phyloP scores from a whole-genome alignment of 139 green algal species.

The Protoeuglena noctilucae region DNA sequence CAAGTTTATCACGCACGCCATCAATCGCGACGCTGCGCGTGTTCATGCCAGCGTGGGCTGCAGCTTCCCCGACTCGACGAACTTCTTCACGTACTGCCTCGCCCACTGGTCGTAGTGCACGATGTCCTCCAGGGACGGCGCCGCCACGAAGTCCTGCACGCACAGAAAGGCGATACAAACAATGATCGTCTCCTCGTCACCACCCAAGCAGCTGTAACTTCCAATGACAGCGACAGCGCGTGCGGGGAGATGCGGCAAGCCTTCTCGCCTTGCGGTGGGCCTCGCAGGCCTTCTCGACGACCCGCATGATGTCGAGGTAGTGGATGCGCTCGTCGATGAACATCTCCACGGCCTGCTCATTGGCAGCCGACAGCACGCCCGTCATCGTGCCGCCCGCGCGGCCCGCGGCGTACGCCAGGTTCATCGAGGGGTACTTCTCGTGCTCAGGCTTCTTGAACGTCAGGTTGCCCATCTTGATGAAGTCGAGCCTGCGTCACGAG shows the following conservation, averaged over 20 bases:
- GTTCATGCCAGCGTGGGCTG: too few relatives aligned
- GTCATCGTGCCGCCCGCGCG: conserved; percentile 95
- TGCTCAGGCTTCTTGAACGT: conserved; percentile 83
- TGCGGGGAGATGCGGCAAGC: too few relatives aligned
- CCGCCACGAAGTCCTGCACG: conserved; percentile 41
- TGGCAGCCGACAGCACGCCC: conserved; percentile 85
- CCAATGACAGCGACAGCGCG: too few relatives aligned
- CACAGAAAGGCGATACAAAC: too few relatives aligned
- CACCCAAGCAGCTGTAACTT: too few relatives aligned
- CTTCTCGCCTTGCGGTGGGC: conserved; percentile 53
- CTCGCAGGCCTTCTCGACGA: conserved; percentile 85
- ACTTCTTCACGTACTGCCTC: conserved; percentile 32
- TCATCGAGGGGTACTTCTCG: conserved; percentile 91
- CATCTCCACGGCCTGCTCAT: conserved; percentile 92
- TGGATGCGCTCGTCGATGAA: conserved; percentile 85
- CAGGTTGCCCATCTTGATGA: conserved; percentile 79
- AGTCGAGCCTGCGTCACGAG: too few relatives aligned
- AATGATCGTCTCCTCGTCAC: too few relatives aligned
- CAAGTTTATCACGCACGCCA: too few relatives aligned
- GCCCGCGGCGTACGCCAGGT: conserved; percentile 85
- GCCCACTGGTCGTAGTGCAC: conserved; percentile 90
- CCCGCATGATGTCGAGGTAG: conserved; percentile 86
- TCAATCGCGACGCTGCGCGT: too few relatives aligned
- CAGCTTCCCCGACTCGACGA: too few relatives aligned
- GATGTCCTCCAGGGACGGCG: conserved; percentile 79